These are phyloP conservation scores for Suillus spraguei DNA, from an alignment of 768 basidiomycete genomes.

Conservation along the genomic window DNA sequence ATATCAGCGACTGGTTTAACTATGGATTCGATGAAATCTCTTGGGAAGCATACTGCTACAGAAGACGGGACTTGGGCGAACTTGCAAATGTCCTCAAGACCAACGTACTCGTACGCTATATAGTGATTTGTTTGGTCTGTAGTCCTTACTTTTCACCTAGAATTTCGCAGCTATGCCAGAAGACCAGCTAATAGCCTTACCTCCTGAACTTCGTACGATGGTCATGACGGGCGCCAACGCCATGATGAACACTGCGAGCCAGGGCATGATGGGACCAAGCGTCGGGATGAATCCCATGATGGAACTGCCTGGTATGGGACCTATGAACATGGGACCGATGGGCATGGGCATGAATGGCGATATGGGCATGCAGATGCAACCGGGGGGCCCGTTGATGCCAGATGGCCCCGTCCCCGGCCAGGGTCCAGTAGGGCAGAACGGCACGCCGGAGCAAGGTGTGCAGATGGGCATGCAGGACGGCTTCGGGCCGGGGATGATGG, in stretches of 20 bases:
- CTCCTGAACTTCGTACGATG: slow-evolving; percentile 83
- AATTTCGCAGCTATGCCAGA: slow-evolving; percentile 84
- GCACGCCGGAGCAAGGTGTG: slow-evolving; percentile 41
- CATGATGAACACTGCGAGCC: slow-evolving; percentile 64
- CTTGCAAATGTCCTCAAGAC: slow-evolving; percentile 79
- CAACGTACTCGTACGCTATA: slow-evolving; percentile 71
- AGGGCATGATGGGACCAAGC: slow-evolving; percentile 50
- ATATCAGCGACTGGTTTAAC: slow-evolving; percentile 98
- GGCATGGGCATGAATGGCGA: slow-evolving; percentile 68
- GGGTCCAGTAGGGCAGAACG: slow-evolving; percentile 38
- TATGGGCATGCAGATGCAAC: slow-evolving; percentile 57
- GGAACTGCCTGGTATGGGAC: slow-evolving; percentile 73
- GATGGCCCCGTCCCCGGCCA: slow-evolving; percentile 39
- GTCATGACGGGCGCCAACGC: slow-evolving; percentile 82
- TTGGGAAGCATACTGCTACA: slow-evolving; percentile 92
- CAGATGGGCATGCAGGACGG: slow-evolving; percentile 45
- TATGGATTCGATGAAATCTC: slow-evolving; percentile 98
- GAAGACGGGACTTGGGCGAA: slow-evolving; percentile 80
- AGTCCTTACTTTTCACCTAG: slow-evolving; percentile 38
- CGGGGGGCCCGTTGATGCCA: slow-evolving; percentile 59
- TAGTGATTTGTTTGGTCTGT: background rate
- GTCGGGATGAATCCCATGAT: slow-evolving; percentile 71
- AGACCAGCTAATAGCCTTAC: slow-evolving; percentile 75
- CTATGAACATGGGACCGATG: slow-evolving; percentile 49
- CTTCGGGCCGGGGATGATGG: slow-evolving; percentile 60